Percentiles rank a stretch among this genome's conserved stretches.
Conservation (phyloP, 805 yeast genomes). For the Saturnispora gosingensis region DNA sequence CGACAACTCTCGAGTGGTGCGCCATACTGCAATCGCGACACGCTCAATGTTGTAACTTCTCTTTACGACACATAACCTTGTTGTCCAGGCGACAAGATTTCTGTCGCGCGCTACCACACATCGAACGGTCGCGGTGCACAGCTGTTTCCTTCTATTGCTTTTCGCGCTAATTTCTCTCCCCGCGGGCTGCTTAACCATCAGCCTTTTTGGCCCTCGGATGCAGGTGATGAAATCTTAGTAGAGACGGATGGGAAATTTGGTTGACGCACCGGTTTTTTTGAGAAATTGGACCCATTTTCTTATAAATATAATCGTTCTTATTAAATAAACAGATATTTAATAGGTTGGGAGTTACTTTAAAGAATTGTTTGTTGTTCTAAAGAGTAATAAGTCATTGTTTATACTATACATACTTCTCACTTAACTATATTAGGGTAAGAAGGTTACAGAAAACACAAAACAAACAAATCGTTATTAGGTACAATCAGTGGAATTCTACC, state of each 20-base stretch:
- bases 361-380: background rate
- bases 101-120: background rate
- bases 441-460: too few relatives aligned
- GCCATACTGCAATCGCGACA: too few relatives aligned
- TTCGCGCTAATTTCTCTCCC: background rate
- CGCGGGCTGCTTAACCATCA: slow-evolving; percentile 7
- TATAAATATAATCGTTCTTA: too few relatives aligned
- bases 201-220: background rate
- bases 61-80: too few relatives aligned
- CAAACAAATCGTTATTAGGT: background rate
- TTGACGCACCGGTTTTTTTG: background rate
- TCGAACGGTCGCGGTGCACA: background rate
- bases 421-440: background rate
- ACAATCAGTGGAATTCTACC: background rate
- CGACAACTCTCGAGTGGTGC: too few relatives aligned
- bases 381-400: background rate
- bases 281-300: background rate
- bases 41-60: too few relatives aligned
- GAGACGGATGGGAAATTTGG: background rate
- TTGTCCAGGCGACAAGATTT: too few relatives aligned
- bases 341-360: background rate
- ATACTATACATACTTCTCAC: background rate
- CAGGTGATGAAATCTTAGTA: background rate
- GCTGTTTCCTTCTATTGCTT: background rate
- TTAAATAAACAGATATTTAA: background rate